Conservation (phyloP, 2,329 filamentous ascomycete species). For the Sphaerulina populicola region DNA sequence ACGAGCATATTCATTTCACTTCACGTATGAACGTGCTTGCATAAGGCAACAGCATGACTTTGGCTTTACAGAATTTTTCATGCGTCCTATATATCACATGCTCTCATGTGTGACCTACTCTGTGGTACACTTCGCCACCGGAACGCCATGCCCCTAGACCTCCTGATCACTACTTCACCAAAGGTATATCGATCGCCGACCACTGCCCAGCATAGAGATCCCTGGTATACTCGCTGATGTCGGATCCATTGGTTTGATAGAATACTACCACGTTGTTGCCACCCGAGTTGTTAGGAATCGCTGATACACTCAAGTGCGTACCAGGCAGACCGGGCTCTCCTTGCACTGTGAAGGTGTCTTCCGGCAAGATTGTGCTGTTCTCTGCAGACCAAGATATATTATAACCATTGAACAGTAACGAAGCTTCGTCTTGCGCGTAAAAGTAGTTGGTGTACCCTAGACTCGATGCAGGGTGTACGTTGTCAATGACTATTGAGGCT, state of each 20-base stretch:
- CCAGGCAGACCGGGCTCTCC: conserved; percentile 33
- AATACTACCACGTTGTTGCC: conserved; percentile 31
- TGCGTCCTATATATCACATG: too few species aligned
- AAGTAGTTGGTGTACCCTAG: conserved; percentile 39
- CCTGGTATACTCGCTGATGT: conserved; percentile 27
- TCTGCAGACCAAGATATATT: conserved; percentile 36
- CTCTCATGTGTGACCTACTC: too few species aligned
- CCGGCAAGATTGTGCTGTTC: conserved; percentile 31
- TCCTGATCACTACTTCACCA: background rate
- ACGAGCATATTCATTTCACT: too few species aligned
- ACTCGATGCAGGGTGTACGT: conserved; percentile 35
- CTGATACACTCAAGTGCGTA: conserved; percentile 36
- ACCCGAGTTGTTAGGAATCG: conserved; percentile 29
- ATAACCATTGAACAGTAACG: conserved; percentile 34
- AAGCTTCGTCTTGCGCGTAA: conserved; percentile 35
- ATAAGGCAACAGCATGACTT: too few species aligned
- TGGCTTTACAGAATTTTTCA: too few species aligned
- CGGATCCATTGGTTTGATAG: conserved; percentile 28
- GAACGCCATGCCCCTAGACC: background rate
- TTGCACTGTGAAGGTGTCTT: conserved; percentile 31
- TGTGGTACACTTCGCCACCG: too few species aligned
- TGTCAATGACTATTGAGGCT: conserved; percentile 28
- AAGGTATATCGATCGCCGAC: conserved; percentile 21
- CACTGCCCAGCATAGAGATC: conserved; percentile 29
- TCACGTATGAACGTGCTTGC: too few species aligned